Base-by-base conservation (phyloP, 345 rosid species). In the Gossypium longicalyx region DNA sequence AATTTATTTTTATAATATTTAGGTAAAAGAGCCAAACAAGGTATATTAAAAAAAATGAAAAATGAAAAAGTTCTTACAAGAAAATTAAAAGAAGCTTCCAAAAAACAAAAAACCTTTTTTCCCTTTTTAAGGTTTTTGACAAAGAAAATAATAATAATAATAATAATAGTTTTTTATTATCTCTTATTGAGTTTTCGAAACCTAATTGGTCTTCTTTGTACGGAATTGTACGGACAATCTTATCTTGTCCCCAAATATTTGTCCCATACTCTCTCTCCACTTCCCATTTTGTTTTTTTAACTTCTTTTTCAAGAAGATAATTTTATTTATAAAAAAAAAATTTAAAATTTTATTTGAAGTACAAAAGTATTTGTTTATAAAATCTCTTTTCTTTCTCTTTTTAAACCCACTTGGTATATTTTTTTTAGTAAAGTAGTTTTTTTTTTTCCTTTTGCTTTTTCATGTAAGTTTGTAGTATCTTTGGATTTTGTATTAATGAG, bases 161-260 rank as follows among this genome's bases (percentile, higher is more conserved):
- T 70, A 29, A 29, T 29, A 20, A 45, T 45, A 45, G 10, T 62
- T 2, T 3, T 49, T 44, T 13, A 68, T 29, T 45, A 7, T 23
- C 23, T 3, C 16, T 10, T 1, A 2, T 12, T 67, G 84, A 41
- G 84, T 67, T 84, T 86, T 80, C 89, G 66, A 9, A 11, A 15
- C 51, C 76, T 70, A 8, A 84, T 84, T 86, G 86, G 86, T 44
- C 22, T 7, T 0, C 0, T 0, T 0, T 2, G 77, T 72, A 81
- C 84, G 45, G 8, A 13, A 10, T 6, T 75, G 84, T 86, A 84
- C 84, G 84, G 85, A 80, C 53, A 71, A 83, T 38, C 51, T 23
- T 63, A 83, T 77, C 73, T 1, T 76, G 20, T 77, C 65, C 19
- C 51, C 53, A 47, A 3, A 4, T 27, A 7, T 47, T 17, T 73